phyloP scores from a whole-genome alignment of 495 filamentous ascomycete species.

The Penicillium paxilli region DNA sequence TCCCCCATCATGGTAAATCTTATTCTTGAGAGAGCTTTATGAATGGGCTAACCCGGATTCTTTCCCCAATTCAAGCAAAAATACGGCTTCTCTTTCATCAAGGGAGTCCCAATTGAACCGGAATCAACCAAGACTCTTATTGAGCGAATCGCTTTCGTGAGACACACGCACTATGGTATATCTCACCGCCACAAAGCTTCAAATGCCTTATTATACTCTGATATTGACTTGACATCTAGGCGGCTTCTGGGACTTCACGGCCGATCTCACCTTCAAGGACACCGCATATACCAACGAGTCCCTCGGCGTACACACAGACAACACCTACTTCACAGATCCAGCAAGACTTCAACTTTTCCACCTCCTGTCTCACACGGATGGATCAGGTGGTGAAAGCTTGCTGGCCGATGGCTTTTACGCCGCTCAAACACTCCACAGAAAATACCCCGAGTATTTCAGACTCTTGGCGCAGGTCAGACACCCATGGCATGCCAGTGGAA shows the following conservation, averaged over 20 bases:
- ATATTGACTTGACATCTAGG: conserved; percentile 41
- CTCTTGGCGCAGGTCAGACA: conserved; percentile 53
- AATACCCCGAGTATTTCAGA: conserved; percentile 50
- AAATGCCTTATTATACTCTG: too few species aligned
- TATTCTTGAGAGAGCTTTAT: too few species aligned
- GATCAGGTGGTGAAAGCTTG: conserved; percentile 66
- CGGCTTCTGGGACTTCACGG: conserved; percentile 92
- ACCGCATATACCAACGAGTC: conserved; percentile 87
- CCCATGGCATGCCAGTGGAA: conserved; percentile 80
- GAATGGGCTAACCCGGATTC: too few species aligned
- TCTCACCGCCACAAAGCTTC: too few species aligned
- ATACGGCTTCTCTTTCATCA: conserved; percentile 71
- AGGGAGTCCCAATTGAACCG: conserved; percentile 63
- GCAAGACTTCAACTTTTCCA: conserved; percentile 90
- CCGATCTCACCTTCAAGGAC: conserved; percentile 83
- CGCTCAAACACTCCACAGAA: conserved; percentile 52
- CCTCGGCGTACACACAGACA: conserved; percentile 84
- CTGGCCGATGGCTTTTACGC: conserved; percentile 84
- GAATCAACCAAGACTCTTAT: conserved; percentile 69
- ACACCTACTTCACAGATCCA: conserved; percentile 89
- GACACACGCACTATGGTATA: conserved; percentile 82
- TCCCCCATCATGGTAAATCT: too few species aligned
- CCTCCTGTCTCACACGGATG: conserved; percentile 71
- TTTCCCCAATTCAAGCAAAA: too few species aligned
- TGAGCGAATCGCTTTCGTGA: conserved; percentile 78